These are phyloP conservation scores for Viola pubescens DNA, from an alignment of 441 rosid genomes.

Conservation along the genomic window DNA sequence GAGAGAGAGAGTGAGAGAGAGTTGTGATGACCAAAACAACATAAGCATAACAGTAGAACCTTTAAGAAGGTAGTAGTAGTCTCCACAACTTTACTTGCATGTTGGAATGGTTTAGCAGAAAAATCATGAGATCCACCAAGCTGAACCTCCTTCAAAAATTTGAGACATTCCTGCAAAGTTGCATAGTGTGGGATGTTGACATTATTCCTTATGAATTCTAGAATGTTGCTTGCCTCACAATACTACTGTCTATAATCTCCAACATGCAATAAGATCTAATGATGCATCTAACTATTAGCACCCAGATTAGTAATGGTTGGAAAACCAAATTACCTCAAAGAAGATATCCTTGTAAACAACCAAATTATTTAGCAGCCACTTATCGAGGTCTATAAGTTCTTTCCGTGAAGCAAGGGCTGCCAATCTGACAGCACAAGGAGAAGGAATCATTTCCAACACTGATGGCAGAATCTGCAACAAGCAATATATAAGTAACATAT, in stretches of 20 bases:
- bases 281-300: background rate
- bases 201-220: too few relatives aligned
- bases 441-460: conserved; percentile 73
- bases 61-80: conserved; percentile 54
- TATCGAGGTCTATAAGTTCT: conserved; percentile 75
- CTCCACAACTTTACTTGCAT: conserved; percentile 53
- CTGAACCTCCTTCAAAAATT: conserved; percentile 71
- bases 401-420: conserved; percentile 80
- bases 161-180: conserved; percentile 74
- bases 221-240: too few relatives aligned
- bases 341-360: conserved; percentile 56
- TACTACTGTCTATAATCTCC: background rate
- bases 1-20: background rate
- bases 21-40: conserved; percentile 3
- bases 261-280: background rate
- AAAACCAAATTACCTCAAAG: conserved; percentile 53
- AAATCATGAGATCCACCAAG: conserved; percentile 62
- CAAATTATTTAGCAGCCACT: conserved; percentile 66
- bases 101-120: conserved; percentile 55
- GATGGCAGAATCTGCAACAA: conserved; percentile 54
- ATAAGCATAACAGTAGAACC: conserved; percentile 36
- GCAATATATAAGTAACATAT: conserved; percentile 10
- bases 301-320: background rate
- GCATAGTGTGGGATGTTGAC: conserved; percentile 6
- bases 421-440: conserved; percentile 57